Conservation (phyloP, 257 asterid species). For the Fraxinus cuspidata region DNA sequence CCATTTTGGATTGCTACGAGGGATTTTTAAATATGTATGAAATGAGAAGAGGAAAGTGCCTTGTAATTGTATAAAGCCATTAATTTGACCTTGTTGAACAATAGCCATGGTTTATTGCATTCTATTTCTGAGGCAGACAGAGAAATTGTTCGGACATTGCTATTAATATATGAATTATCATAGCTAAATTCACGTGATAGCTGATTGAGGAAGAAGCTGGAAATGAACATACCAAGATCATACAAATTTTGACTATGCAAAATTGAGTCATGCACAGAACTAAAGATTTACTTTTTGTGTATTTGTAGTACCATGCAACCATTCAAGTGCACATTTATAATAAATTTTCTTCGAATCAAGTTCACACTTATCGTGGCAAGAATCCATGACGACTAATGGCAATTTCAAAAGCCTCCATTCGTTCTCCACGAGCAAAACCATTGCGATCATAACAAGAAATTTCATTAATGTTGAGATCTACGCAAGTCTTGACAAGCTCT, state of each 20-base stretch:
- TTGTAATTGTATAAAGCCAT: not conserved
- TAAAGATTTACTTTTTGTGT: no score
- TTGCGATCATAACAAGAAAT: conserved; percentile 78
- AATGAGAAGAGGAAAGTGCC: conserved; percentile 14
- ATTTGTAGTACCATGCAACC: no score
- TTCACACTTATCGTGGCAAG: conserved; percentile 48
- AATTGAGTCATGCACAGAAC: no score
- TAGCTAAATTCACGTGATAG: no score
- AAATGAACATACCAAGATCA: no score
- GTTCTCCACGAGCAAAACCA: conserved; percentile 79
- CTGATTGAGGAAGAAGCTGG: no score
- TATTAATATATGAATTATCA: no score
- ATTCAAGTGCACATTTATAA: no score
- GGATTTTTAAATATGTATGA: conserved; percentile 23
- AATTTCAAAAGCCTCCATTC: conserved; percentile 76
- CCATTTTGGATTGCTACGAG: conserved; percentile 21
- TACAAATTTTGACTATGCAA: no score
- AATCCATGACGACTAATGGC: conserved; percentile 80
- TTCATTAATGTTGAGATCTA: conserved; percentile 65
- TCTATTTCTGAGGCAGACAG: conserved; percentile 23
- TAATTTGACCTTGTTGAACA: not conserved
- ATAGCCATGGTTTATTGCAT: not conserved
- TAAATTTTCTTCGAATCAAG: not conserved
- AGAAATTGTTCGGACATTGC: not conserved
- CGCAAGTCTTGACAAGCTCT: conserved; percentile 72